These are phyloP conservation scores for Carex arenaria DNA, from an alignment of 202 grass and related monocot species.

Conservation along the genomic window DNA sequence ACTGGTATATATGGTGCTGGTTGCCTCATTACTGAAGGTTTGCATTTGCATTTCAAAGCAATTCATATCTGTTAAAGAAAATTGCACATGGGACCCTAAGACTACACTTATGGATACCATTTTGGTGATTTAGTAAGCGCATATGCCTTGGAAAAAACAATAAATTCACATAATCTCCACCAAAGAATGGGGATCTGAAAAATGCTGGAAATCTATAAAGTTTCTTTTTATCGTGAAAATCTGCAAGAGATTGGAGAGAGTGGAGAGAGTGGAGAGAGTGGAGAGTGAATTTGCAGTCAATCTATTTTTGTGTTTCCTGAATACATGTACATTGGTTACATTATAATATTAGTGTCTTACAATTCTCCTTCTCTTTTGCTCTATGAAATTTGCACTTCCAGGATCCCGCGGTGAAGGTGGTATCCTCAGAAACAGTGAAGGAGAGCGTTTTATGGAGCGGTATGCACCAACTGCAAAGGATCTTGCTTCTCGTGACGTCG, in stretches of 20 bases:
- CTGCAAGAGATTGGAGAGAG: conserved; percentile 3
- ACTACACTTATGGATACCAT: not conserved
- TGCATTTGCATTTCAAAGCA: not conserved
- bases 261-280: not conserved
- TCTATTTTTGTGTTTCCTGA: not conserved
- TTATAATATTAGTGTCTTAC: conserved; percentile 3
- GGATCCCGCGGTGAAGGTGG: conserved; percentile 75
- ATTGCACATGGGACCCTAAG: not conserved
- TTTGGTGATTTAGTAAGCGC: not conserved
- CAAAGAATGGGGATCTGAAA: not conserved
- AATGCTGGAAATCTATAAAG: not conserved
- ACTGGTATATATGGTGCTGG: conserved; percentile 77
- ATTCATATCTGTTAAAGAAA: conserved; percentile 19
- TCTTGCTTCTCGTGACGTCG: conserved; percentile 60
- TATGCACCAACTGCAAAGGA: conserved; percentile 62
- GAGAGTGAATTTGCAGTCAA: conserved; percentile 2
- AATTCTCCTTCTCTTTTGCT: not conserved
- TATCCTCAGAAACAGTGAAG: conserved; percentile 73
- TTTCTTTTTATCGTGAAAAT: not conserved
- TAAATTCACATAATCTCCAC: not conserved
- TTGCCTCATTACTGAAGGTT: conserved; percentile 82
- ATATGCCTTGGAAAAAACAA: not conserved
- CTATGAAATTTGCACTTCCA: conserved; percentile 24
- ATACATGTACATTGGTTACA: not conserved
- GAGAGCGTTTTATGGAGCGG: conserved; percentile 79